Percentiles rank a stretch among this genome's conserved stretches.
These are phyloP conservation scores for Candida frijolesensis DNA, from an alignment of 1,139 yeast species.

Conservation along the genomic window DNA sequence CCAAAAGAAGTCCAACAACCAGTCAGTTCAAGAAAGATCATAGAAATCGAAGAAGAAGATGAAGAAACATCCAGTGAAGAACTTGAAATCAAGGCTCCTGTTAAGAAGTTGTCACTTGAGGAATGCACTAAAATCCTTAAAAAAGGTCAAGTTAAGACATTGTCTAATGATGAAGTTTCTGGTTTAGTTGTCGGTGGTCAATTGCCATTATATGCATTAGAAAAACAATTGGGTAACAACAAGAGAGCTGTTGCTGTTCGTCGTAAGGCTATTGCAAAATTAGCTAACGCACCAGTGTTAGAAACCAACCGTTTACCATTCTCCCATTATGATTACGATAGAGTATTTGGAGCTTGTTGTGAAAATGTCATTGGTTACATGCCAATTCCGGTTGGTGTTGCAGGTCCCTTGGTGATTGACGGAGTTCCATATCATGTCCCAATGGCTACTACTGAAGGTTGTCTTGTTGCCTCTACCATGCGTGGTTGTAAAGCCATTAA, in stretches of 20 bases:
- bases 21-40: neutral
- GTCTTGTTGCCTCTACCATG: slow-evolving; percentile 97
- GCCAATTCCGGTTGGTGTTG: slow-evolving; percentile 97
- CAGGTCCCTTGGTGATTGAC: slow-evolving; percentile 93
- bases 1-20: slow-evolving; percentile 20
- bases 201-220: slow-evolving; percentile 90
- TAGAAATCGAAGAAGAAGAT: slow-evolving; percentile 11
- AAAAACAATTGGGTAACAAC: slow-evolving; percentile 83
- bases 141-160: slow-evolving; percentile 68
- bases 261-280: slow-evolving; percentile 82
- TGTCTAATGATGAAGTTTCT: slow-evolving; percentile 73
- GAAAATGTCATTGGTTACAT: slow-evolving; percentile 96
- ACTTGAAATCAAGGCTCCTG: slow-evolving; percentile 27
- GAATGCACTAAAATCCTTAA: slow-evolving; percentile 66
- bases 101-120: slow-evolving; percentile 48
- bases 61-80: slow-evolving; percentile 20
- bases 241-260: slow-evolving; percentile 92
- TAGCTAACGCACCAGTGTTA: slow-evolving; percentile 81
- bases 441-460: slow-evolving; percentile 99
- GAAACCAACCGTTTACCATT: slow-evolving; percentile 76
- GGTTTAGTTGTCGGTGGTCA: slow-evolving; percentile 73
- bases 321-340: slow-evolving; percentile 82
- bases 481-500: slow-evolving; percentile 98
- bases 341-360: slow-evolving; percentile 98
- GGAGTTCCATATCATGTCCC: slow-evolving; percentile 88